Evolutionary conservation across 805 yeast species (phyloP).

Genomic region (Cyberlindnera galapagoensis): DNA sequence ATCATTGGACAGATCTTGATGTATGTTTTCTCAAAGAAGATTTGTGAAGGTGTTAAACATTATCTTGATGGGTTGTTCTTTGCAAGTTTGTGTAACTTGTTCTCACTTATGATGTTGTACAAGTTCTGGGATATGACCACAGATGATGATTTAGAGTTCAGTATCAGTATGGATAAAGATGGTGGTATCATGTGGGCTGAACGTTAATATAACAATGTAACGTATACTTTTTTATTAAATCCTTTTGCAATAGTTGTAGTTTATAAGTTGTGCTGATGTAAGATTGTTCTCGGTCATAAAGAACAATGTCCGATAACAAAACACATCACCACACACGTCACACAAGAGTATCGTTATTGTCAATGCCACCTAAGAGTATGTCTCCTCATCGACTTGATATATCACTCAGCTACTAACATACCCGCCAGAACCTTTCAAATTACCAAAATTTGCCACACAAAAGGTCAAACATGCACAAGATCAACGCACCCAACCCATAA

Average conservation of each 20-base stretch:
- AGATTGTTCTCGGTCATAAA: too few species aligned
- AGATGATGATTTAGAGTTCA: slow-evolving; percentile 88
- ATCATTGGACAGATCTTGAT: slow-evolving; percentile 71
- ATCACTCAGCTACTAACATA: background rate
- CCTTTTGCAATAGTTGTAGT: background rate
- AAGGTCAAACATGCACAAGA: slow-evolving; percentile 1
- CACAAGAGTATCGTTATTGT: too few species aligned
- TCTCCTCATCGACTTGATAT: background rate
- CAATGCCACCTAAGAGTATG: slow-evolving; percentile 20
- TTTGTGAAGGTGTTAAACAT: slow-evolving; percentile 72
- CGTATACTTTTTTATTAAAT: too few species aligned
- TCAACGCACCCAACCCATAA: slow-evolving; percentile 10
- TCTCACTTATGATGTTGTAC: slow-evolving; percentile 89
- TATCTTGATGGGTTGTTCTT: slow-evolving; percentile 88
- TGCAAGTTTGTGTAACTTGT: slow-evolving; percentile 72
- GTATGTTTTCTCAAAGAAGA: slow-evolving; percentile 57
- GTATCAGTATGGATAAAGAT: slow-evolving; percentile 51
- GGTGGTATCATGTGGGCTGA: slow-evolving; percentile 26
- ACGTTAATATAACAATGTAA: slow-evolving; percentile 4
- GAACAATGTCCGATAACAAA: too few species aligned
- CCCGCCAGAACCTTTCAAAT: slow-evolving; percentile 12
- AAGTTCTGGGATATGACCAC: slow-evolving; percentile 97
- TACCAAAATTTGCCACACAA: slow-evolving; percentile 15
- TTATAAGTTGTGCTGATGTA: background rate
- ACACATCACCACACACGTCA: background rate